Conservation (phyloP, 305 asterid genomes). For the Galium porrigens region DNA sequence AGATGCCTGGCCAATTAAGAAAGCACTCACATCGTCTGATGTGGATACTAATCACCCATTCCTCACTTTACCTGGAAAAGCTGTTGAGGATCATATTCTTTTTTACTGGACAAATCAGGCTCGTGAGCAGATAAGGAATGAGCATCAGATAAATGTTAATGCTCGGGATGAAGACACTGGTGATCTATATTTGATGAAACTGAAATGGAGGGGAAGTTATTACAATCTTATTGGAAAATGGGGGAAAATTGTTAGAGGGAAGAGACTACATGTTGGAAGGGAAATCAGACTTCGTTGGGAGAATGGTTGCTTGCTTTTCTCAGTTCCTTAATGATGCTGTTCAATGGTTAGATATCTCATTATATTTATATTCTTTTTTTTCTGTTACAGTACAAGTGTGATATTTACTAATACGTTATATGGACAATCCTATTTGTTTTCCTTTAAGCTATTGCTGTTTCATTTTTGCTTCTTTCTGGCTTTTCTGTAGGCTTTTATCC, state of each 20-base stretch:
- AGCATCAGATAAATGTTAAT: conserved; percentile 55
- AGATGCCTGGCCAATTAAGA: conserved; percentile 66
- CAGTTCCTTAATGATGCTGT: conserved; percentile 39
- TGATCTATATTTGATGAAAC: conserved; percentile 51
- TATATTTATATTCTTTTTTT: conserved; percentile 7
- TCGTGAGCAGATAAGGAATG: conserved; percentile 55
- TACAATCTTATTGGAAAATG: conserved; percentile 65
- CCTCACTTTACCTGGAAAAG: conserved; percentile 64
- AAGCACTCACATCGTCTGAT: conserved; percentile 57
- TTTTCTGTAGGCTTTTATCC: conserved; percentile 15
- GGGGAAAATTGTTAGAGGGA: conserved; percentile 69
- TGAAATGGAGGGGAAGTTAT: conserved; percentile 59
- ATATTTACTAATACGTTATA: background rate
- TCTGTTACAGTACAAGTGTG: background rate
- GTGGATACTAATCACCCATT: conserved; percentile 72
- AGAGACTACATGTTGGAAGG: conserved; percentile 49
- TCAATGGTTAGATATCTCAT: conserved; percentile 17
- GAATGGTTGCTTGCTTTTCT: conserved; percentile 51
- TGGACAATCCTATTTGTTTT: background rate
- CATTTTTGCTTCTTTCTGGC: conserved; percentile 6
- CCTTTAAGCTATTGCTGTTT: background rate
- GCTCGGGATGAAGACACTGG: conserved; percentile 69
- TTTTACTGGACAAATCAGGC: conserved; percentile 51
- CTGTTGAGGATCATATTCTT: conserved; percentile 65
- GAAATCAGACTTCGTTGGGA: conserved; percentile 68